Evolutionary conservation across 2,329 filamentous ascomycete genomes (phyloP), one percentile per base, ranked within the genome.

Genomic region (Pleomassaria siparia): DNA sequence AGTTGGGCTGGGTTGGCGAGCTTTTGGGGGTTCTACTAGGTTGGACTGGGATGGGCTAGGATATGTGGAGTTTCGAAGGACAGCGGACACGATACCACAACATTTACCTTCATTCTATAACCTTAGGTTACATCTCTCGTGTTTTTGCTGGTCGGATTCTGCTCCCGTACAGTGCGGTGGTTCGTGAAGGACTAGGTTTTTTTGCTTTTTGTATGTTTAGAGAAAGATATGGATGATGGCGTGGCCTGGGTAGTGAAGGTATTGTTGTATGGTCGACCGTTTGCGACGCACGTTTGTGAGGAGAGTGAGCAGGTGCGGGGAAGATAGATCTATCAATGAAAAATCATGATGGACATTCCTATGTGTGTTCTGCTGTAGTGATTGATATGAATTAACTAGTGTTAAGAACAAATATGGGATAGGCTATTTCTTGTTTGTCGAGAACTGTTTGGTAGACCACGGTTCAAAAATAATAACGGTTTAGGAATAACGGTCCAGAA

Each of bases 41-140:
- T 10, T 26, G 13, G 37, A 7, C n/a, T 35, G 15, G 32, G 32
- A 16, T 35, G 15, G 37, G 37, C n/a, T 29, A 12, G 46, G 40
- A 50, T 45, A 56, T 51, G 16, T 43, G 52, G 44, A 53, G 59
- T 55, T 57, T 60, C 44, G 32, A 35, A 6, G 32, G 20, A 37
- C 20, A 11, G 20, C 20, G 56, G 59, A 51, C 49, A 64, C 52
- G 61, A 67, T 67, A 68, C 62, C 64, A 68, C 56, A 54, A 44
- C 49, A 58, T 58, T 53, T 50, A 52, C 26, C 42, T 49, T 49
- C 26, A 36, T 48, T 53, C 49, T 54, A 43, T 53, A 42, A 43
- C 52, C 49, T 47, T 51, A 18, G 13, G 44, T 47, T 40, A 39
- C 49, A 40, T 50, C 15, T 26, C 46, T 18, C 21, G 18, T 29